These are phyloP conservation scores for Vicia faba DNA, from an alignment of 306 rosid genomes.

Conservation along the genomic window DNA sequence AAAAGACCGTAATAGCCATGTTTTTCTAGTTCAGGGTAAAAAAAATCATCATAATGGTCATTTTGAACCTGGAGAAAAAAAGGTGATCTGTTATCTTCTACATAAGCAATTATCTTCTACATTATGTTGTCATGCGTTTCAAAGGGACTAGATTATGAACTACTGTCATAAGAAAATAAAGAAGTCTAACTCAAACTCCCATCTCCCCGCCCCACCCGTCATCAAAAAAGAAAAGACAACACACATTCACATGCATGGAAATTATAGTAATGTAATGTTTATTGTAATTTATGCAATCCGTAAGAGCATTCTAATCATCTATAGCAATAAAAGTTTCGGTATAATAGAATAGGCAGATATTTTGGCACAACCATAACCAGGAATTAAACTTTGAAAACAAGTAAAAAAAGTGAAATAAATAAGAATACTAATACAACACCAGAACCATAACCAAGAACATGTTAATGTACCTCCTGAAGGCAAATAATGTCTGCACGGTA, in stretches of 20 bases:
- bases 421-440: neutral
- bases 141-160: neutral
- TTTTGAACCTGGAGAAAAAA: constrained; percentile 75
- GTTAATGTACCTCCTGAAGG: constrained; percentile 87
- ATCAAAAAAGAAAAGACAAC: neutral
- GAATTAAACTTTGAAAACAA: constrained; percentile 2
- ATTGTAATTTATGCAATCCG: constrained; percentile 4
- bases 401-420: neutral
- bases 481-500: constrained; percentile 94
- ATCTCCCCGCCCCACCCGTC: neutral
- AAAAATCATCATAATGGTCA: constrained; percentile 87
- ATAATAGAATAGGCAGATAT: constrained; percentile 10
- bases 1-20: constrained; percentile 89
- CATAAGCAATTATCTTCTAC: constrained; percentile 9
- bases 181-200: constrained; percentile 7
- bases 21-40: constrained; percentile 87
- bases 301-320: constrained; percentile 18
- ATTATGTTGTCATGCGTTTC: neutral
- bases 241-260: neutral
- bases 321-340: neutral
- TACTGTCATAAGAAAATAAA: constrained; percentile 5
- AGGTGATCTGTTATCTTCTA: constrained; percentile 23
- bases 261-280: constrained; percentile 5
- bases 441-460: constrained; percentile 28
- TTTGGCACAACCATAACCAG: neutral